Conservation (phyloP, 139 green algal genomes). For the Mesostigma viride region DNA sequence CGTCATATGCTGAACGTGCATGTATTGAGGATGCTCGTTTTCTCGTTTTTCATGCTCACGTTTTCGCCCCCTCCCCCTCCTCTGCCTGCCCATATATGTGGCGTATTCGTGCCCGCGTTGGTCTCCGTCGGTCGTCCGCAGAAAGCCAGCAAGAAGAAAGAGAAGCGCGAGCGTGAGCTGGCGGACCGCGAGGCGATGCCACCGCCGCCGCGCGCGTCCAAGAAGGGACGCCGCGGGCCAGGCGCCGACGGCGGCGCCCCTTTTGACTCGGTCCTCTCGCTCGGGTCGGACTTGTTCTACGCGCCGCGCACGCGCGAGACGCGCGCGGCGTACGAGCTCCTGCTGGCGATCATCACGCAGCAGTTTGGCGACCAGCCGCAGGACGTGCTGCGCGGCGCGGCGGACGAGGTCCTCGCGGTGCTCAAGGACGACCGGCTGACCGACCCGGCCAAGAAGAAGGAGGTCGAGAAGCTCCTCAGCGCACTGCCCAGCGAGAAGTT, state of each 20-base stretch:
- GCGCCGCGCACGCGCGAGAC: conserved; percentile 73
- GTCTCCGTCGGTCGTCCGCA: too few species aligned
- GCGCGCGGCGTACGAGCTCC: conserved; percentile 76
- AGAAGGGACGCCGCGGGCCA: too few species aligned
- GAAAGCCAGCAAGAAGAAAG: conserved; percentile 33
- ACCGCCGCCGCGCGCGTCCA: neutral
- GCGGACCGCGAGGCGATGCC: neutral
- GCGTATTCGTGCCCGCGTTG: too few species aligned
- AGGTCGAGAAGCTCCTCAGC: conserved; percentile 61
- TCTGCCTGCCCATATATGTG: too few species aligned
- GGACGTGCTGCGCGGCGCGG: conserved; percentile 84
- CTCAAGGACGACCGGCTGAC: conserved; percentile 70
- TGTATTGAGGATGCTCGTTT: too few species aligned
- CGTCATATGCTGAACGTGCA: too few species aligned
- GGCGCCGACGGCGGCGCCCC: too few species aligned
- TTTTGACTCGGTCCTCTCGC: conserved; percentile 52
- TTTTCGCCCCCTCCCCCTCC: too few species aligned
- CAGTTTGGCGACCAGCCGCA: conserved; percentile 88
- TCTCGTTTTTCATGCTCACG: too few species aligned
- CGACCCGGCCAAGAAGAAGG: conserved; percentile 62
- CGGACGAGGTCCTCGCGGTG: conserved; percentile 86
- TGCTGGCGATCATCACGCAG: conserved; percentile 67
- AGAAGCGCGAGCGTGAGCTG: neutral
- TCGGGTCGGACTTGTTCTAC: conserved; percentile 63
- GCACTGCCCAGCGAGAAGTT: conserved; percentile 63